Percentiles rank a stretch among this genome's conserved stretches.
Conservation (phyloP, 192 early-diverging fungal genomes). For the Mortierella claussenii region DNA sequence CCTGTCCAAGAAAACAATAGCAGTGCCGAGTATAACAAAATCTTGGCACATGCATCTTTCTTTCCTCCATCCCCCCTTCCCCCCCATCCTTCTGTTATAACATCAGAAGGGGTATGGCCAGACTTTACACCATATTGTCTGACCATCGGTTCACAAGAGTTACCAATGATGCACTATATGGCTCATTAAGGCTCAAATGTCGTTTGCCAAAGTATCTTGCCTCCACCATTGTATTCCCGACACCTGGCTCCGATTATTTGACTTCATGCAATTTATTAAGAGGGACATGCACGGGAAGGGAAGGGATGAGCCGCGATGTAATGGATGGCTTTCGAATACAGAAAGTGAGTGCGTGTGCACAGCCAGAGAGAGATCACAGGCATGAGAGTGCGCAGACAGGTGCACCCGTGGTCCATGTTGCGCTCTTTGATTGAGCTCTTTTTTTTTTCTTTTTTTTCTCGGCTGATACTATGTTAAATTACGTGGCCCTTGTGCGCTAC, state of each 20-base stretch:
- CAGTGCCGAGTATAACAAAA: not conserved
- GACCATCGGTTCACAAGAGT: too few species aligned
- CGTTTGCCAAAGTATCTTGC: too few species aligned
- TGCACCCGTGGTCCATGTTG: not conserved
- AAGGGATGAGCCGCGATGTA: too few species aligned
- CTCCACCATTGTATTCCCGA: not conserved
- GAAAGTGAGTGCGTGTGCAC: too few species aligned
- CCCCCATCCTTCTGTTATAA: too few species aligned
- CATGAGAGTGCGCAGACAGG: not conserved
- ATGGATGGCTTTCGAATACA: too few species aligned
- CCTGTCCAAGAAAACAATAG: not conserved
- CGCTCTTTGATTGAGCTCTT: slow-evolving; percentile 1
- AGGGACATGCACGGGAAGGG: too few species aligned
- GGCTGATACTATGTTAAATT: too few species aligned
- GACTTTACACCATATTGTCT: too few species aligned
- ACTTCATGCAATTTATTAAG: slow-evolving; percentile 6
- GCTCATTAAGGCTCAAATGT: not conserved
- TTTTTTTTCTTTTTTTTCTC: slow-evolving; percentile 4
- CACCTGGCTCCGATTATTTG: slow-evolving; percentile 4
- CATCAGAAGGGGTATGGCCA: too few species aligned
- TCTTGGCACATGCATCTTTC: not conserved
- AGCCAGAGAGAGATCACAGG: not conserved
- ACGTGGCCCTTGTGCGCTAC: too few species aligned
- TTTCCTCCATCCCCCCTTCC: too few species aligned
- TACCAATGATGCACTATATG: not conserved